Evolutionary conservation across 1,284 basidiomycete species (phyloP).

Genomic region (Stereum hirsutum): DNA sequence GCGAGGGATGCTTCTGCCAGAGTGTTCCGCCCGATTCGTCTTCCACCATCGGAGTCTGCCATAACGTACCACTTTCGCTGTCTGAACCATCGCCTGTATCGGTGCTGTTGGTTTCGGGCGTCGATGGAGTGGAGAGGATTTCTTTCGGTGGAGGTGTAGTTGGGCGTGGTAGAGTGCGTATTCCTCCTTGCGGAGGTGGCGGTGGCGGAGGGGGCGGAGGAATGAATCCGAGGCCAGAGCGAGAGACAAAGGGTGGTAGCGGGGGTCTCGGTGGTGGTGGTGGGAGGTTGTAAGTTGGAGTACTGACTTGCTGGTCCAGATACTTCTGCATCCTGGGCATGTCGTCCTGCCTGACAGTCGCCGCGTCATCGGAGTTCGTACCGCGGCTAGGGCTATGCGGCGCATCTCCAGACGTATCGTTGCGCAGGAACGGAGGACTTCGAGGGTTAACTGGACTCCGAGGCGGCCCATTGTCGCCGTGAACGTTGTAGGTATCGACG

Average conservation of each 20-base stretch:
- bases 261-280: conserved; percentile 9
- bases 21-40: conserved; percentile 9
- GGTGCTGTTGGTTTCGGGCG: conserved; percentile 10
- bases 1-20: conserved; percentile 9
- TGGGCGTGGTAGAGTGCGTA: conserved; percentile 10
- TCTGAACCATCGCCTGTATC: conserved; percentile 36
- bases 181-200: conserved; percentile 7
- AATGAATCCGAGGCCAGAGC: no score
- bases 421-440: no score
- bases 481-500: no score
- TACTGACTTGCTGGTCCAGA: conserved; percentile 5
- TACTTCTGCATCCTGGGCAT: conserved; percentile 6
- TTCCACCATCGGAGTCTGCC: conserved; percentile 22
- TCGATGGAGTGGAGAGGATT: conserved; percentile 7
- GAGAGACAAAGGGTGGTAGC: no score
- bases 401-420: not conserved
- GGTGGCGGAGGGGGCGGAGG: conserved; percentile 8
- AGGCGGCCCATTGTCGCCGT: no score
- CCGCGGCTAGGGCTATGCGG: no score
- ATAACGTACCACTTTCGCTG: conserved; percentile 28
- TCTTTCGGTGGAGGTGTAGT: not conserved
- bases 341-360: conserved; percentile 10
- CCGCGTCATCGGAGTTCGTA: no score
- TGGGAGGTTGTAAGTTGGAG: not conserved
- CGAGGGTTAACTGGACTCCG: no score